Base-by-base conservation (phyloP, 345 rosid genomes). In the Reutealis trisperma region DNA sequence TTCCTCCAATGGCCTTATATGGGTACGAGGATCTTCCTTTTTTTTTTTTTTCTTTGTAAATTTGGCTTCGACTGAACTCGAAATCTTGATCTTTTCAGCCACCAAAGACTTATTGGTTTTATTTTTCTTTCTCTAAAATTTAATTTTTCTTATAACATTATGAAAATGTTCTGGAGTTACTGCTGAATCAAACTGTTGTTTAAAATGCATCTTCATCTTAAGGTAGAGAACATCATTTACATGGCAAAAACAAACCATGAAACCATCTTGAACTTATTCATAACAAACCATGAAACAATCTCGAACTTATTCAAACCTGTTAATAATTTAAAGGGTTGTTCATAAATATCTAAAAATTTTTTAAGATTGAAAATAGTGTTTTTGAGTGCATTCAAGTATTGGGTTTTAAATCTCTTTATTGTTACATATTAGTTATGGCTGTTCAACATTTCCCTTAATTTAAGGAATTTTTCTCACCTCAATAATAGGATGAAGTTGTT, bases 401-500 rank as follows among this genome's bases (percentile, higher is more conserved):
- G 55, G 55, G n/a, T 49, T 9, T 8, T 70, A 8, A 21, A 11
- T 16, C 59, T 54, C 6, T 54, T 18, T 54, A 22, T 55, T 32
- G 49, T 73, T 18, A 73, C 11, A 58, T n/a, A n/a, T 49, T 34
- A 16, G 67, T 2, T 74, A 1, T 14, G 12, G 37, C 14, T 51
- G 15, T 14, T 51, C 61, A 30, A 30, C 59, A 27, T 73, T 49
- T 25, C 47, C 61, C 77, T 32, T n/a, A 13, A n/a, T 12, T 63
- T 45, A 55, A 64, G 77, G 71, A 67, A n/a, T n/a, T 32, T 27
- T 32, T 25, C n/a, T 1, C 65, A 37, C 60, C 62, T 51, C 21
- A 51, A 63, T 54, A n/a, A 63, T 12, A 32, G 37, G 71, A 37
- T 63, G 13, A 63, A 34, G 57, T 37, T 66, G 52, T 74, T 63